These are phyloP conservation scores for Vanrija pseudolonga DNA, from an alignment of 1,284 basidiomycete species.

Conservation along the genomic window DNA sequence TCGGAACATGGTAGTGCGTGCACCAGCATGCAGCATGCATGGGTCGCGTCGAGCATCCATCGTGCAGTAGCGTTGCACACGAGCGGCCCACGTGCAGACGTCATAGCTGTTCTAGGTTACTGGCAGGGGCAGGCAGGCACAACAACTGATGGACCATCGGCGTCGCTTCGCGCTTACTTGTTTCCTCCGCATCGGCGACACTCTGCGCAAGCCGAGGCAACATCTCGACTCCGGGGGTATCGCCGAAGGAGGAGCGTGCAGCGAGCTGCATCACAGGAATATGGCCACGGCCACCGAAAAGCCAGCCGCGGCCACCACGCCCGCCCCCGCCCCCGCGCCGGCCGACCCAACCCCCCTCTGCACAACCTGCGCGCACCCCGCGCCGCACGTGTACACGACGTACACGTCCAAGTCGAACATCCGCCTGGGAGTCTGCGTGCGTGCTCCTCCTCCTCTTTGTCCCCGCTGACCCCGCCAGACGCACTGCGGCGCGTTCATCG, in stretches of 20 bases:
- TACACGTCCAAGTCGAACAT: conserved; percentile 80
- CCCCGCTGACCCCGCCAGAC: conserved; percentile 45
- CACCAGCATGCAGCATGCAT: not conserved
- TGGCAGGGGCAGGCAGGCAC: no score
- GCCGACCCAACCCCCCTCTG: conserved; percentile 59
- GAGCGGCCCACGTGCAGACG: not conserved
- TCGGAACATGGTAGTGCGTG: no score
- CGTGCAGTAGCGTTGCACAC: no score
- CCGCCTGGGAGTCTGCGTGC: conserved; percentile 72
- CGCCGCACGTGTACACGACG: conserved; percentile 72
- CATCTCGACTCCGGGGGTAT: no score
- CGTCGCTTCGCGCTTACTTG: not conserved
- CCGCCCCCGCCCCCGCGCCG: no score
- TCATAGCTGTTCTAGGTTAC: not conserved
- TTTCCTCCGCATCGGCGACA: no score
- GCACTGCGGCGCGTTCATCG: conserved; percentile 68
- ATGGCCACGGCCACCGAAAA: not conserved
- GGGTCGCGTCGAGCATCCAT: no score
- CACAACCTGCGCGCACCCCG: conserved; percentile 66
- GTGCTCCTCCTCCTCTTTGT: not conserved
- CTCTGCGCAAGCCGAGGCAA: no score
- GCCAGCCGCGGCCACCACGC: not conserved
- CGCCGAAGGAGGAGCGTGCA: no score
- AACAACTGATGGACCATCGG: no score
- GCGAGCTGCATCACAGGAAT: no score